Conservation (phyloP, 768 basidiomycete genomes). For the Termitomyces sp. region DNA sequence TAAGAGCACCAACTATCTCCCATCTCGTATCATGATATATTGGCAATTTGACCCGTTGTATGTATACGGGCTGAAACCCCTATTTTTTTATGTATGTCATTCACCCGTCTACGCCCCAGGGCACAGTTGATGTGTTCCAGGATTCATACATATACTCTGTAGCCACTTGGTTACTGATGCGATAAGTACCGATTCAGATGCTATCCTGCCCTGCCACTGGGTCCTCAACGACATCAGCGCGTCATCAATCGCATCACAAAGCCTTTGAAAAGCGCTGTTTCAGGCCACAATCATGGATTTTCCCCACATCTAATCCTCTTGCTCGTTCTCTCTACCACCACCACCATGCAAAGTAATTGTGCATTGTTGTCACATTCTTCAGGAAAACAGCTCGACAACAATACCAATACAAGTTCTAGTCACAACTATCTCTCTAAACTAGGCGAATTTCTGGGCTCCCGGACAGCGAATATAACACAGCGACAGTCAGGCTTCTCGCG, state of each 20-base stretch:
- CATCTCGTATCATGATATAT: background rate
- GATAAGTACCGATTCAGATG: too few relatives aligned
- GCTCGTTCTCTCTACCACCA: background rate
- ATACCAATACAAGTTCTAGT: background rate
- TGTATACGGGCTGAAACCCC: constrained; percentile 7
- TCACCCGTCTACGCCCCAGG: background rate
- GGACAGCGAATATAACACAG: constrained; percentile 1
- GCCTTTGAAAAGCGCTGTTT: constrained; percentile 7
- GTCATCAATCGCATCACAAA: constrained; percentile 12
- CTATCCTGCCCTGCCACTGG: too few relatives aligned
- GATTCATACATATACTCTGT: background rate
- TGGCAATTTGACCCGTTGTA: background rate
- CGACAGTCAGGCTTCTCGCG: background rate
- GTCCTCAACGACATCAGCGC: background rate
- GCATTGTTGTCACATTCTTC: background rate
- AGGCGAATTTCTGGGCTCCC: constrained; percentile 14
- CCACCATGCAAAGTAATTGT: constrained; percentile 6
- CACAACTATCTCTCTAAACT: constrained; percentile 7
- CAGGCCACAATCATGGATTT: constrained; percentile 3
- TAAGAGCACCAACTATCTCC: background rate
- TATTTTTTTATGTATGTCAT: background rate
- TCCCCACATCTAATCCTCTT: background rate
- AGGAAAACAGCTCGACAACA: background rate
- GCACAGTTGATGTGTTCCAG: constrained; percentile 15
- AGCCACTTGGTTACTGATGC: constrained; percentile 19